Base-by-base conservation (phyloP, 139 green algal genomes). In the Picochlorum sp. region DNA sequence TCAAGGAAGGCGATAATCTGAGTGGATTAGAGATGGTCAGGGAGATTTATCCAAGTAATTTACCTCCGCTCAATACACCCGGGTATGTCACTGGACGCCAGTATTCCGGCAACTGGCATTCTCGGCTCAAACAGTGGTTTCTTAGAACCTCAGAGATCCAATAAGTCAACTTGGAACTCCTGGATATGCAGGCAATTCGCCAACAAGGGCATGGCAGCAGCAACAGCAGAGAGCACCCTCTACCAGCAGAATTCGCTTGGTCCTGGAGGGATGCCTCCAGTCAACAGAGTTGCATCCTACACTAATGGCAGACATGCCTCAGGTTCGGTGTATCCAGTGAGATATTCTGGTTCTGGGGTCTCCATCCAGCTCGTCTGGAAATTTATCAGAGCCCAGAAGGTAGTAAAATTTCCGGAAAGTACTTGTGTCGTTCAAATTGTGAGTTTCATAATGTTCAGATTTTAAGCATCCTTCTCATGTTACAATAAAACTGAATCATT, bases 221-320 rank as follows among this genome's bases (percentile, higher is more conserved):
- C 47, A 54, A 54, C 47, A 54, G 2, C 58, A 65, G 23, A 21
- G 44, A 18, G 8, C 20, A 13, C 23, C n/a, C n/a, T 65, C 13
- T 65, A 65, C 23, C 58, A 65, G 23, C 20, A 50, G 20, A 28
- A 65, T 11, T 65, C 58, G 13, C 21, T 65, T 0, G 58, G 58
- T 16, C 58, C 58, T 34, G 51, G 51, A 65, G 58, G 41, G 1
- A 50, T 65, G 58, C 58, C 58, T 52, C 20, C 21, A 30, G 21
- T 34, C 11, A 59, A 28, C 11, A 26, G 51, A n/a, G 51, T 59
- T 18, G 13, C n/a, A 14, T 38, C 21, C 10, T 59, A 59, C 23
- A 18, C 51, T 8, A 26, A 59, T 28, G 23, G 20, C 21, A 15
- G 51, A 5, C 51, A 38, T 28, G 51, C 51, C 0, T 34, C 21